Conservation (phyloP, 225 moss, liverwort and hornwort species). For the Antitrichia curtipendula region DNA sequence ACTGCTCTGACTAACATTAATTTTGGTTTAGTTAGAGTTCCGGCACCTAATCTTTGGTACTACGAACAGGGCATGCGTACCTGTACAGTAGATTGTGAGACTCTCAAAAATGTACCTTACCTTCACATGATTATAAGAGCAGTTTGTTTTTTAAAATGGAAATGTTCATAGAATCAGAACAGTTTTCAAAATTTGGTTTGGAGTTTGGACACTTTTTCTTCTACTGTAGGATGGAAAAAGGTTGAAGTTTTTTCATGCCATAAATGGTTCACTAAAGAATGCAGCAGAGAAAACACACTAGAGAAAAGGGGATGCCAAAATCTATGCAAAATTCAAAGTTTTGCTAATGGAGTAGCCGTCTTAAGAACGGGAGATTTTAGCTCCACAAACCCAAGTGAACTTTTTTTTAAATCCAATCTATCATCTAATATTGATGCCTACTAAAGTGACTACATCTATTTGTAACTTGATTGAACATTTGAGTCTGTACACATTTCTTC, state of each 20-base stretch:
- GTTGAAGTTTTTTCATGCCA: background rate
- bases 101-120: background rate
- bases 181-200: background rate
- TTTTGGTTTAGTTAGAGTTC: background rate
- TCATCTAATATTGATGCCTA: too few relatives aligned
- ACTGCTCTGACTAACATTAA: background rate
- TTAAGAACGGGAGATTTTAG: background rate
- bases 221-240: background rate
- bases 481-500: too few relatives aligned
- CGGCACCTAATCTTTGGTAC: background rate
- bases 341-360: background rate
- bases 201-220: background rate
- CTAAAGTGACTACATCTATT: too few relatives aligned
- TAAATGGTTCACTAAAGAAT: background rate
- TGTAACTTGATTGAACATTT: too few relatives aligned
- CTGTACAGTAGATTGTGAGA: background rate
- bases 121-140: background rate
- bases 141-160: background rate
- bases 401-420: background rate
- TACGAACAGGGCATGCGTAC: background rate
- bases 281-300: too few relatives aligned
- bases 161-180: background rate
- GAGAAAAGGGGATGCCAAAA: background rate
- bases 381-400: background rate
- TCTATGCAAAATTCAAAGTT: background rate